A percentile compares a stretch with the other conserved stretches of the same genome.
Evolutionary conservation across 176 grass and related monocot genomes (phyloP).

Genomic region (Bromus sterilis): DNA sequence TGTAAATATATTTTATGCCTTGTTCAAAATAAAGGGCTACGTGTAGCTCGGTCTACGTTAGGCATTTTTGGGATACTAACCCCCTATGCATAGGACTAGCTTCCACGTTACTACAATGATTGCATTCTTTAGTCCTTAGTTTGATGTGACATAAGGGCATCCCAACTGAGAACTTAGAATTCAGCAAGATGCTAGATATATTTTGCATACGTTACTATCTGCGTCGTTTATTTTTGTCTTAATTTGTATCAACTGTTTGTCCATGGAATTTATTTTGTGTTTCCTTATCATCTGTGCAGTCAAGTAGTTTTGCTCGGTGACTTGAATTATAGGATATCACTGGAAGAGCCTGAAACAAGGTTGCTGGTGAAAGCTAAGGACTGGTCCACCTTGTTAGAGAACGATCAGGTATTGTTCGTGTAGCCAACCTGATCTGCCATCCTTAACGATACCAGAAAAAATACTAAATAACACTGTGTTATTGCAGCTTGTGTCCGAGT

Average conservation of each 20-base stretch:
- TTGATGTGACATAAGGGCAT: conserved; percentile 18
- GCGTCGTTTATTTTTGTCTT: not conserved
- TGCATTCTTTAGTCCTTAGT: conserved; percentile 3
- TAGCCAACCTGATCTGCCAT: not conserved
- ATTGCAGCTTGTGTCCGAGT: conserved; percentile 56
- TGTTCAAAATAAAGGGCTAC: too few species aligned
- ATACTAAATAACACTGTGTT: not conserved
- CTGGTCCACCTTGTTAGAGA: conserved; percentile 63
- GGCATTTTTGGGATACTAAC: too few species aligned
- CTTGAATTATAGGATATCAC: conserved; percentile 89
- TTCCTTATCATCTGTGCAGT: conserved; percentile 50
- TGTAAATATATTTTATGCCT: too few species aligned
- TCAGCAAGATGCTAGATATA: not conserved
- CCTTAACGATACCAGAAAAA: not conserved
- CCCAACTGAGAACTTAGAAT: conserved; percentile 14
- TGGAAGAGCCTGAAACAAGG: conserved; percentile 53
- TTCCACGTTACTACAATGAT: not conserved
- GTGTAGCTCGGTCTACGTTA: too few species aligned
- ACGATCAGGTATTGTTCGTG: conserved; percentile 45
- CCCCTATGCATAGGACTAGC: not conserved
- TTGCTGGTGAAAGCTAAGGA: conserved; percentile 54
- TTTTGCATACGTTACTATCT: conserved; percentile 4
- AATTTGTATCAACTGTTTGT: not conserved
- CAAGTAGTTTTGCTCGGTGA: conserved; percentile 80
- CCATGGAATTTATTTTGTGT: not conserved